These are phyloP conservation scores for Venturia oleaginea DNA, from an alignment of 2,329 filamentous ascomycete species.

Conservation along the genomic window DNA sequence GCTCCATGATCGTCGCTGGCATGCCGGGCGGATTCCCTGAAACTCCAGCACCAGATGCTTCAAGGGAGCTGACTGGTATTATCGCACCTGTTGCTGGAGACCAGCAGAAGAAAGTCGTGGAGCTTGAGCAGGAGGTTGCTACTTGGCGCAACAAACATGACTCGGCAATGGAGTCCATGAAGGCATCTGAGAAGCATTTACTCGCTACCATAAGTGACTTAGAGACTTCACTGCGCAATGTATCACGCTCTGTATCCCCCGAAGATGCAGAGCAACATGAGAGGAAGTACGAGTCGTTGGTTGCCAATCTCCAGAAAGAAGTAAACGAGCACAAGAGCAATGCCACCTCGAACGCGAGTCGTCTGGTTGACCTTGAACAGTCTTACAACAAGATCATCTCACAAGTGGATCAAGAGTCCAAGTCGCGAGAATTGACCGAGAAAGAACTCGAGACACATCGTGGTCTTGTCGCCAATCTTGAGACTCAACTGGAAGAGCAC, in stretches of 20 bases:
- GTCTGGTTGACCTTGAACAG: constrained; percentile 65
- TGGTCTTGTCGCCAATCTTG: constrained; percentile 45
- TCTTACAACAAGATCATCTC: constrained; percentile 57
- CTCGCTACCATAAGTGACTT: constrained; percentile 63
- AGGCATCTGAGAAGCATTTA: constrained; percentile 63
- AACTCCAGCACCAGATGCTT: constrained; percentile 23
- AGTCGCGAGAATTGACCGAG: constrained; percentile 48
- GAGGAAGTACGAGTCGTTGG: constrained; percentile 17
- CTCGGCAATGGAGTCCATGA: constrained; percentile 59
- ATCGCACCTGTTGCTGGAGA: constrained; percentile 13
- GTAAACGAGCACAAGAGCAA: constrained; percentile 73
- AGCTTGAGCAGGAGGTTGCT: constrained; percentile 62
- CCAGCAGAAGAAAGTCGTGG: constrained; percentile 48
- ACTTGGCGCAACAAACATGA: constrained; percentile 72
- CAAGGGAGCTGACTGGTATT: constrained; percentile 20
- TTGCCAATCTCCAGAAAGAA: constrained; percentile 58
- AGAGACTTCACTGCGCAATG: constrained; percentile 45
- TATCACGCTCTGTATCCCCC: constrained; percentile 21
- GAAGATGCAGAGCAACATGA: constrained; percentile 26
- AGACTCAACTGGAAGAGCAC: constrained; percentile 48
- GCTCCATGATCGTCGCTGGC: constrained; percentile 25
- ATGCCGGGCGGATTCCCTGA: constrained; percentile 32
- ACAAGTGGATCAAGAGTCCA: constrained; percentile 58
- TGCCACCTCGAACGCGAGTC: constrained; percentile 58
- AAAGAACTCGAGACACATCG: constrained; percentile 43